A percentile compares a stretch with the other conserved stretches of the same genome.
Conservation (phyloP, 1,139 yeast genomes). For the Hansenula anomala region DNA sequence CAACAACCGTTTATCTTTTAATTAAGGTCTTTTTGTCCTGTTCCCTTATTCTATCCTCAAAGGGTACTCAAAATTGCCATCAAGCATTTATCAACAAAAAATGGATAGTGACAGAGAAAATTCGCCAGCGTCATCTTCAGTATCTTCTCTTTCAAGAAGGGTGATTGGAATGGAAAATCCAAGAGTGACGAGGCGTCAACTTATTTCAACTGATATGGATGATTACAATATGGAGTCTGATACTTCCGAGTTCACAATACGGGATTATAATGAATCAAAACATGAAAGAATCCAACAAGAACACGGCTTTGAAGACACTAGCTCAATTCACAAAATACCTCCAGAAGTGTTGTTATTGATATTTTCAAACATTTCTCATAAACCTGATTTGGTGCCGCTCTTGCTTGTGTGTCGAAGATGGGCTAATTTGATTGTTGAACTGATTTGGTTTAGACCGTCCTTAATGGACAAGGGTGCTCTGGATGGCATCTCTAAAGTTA, state of each 20-base stretch:
- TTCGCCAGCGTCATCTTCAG: slow-evolving; percentile 16
- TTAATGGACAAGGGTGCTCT: slow-evolving; percentile 52
- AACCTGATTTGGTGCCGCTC: slow-evolving; percentile 59
- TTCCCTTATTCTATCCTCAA: too few relatives aligned
- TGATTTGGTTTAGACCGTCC: slow-evolving; percentile 87
- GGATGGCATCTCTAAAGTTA: slow-evolving; percentile 45
- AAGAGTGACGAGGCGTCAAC: not conserved
- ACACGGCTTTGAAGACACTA: slow-evolving; percentile 2
- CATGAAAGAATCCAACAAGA: not conserved
- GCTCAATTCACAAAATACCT: slow-evolving; percentile 62
- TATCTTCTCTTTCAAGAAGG: slow-evolving; percentile 16
- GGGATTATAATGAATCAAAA: not conserved
- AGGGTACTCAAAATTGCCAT: too few relatives aligned
- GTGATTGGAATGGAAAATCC: slow-evolving; percentile 3
- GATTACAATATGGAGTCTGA: not conserved
- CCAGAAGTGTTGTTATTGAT: slow-evolving; percentile 75
- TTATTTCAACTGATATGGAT: not conserved
- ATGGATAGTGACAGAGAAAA: slow-evolving; percentile 22
- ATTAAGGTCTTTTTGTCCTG: too few relatives aligned
- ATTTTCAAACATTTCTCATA: slow-evolving; percentile 60
- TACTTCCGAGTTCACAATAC: not conserved
- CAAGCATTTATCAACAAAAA: too few relatives aligned
- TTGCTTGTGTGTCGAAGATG: slow-evolving; percentile 78
- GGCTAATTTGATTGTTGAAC: slow-evolving; percentile 75
- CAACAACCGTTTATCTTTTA: too few relatives aligned